Conservation (phyloP, 257 asterid genomes). For the Nicotiana paniculata region DNA sequence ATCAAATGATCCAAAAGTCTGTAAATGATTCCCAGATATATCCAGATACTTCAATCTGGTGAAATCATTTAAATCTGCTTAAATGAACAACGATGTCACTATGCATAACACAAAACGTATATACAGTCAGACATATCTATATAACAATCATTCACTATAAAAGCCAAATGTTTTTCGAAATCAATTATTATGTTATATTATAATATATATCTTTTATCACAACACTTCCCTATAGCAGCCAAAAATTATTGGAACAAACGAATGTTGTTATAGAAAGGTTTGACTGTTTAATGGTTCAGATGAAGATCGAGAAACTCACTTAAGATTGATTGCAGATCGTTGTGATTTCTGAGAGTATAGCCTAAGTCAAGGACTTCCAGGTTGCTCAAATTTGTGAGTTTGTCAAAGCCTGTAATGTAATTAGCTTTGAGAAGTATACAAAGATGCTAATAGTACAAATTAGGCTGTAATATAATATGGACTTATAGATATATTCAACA, state of each 20-base stretch:
- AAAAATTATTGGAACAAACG: too few relatives aligned
- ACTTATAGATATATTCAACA: not conserved
- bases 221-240: too few relatives aligned
- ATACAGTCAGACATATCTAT: too few relatives aligned
- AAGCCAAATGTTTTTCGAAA: too few relatives aligned
- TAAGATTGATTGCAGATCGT: not conserved
- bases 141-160: too few relatives aligned
- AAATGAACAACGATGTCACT: too few relatives aligned
- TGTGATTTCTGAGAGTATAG: not conserved
- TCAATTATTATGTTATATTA: too few relatives aligned
- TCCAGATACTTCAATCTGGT: not conserved
- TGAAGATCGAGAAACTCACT: not conserved
- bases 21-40: not conserved
- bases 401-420: not conserved
- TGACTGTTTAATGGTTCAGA: too few relatives aligned
- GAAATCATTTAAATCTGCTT: not conserved
- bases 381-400: not conserved
- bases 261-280: too few relatives aligned
- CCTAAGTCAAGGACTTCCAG: not conserved
- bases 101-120: too few relatives aligned
- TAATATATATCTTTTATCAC: too few relatives aligned
- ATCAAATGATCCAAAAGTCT: not conserved
- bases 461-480: not conserved
- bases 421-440: not conserved
- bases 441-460: not conserved